A percentile compares a stretch with the other conserved stretches of the same genome.
These are phyloP conservation scores for Suillus luteus DNA, from an alignment of 768 basidiomycete species.

Conservation along the genomic window DNA sequence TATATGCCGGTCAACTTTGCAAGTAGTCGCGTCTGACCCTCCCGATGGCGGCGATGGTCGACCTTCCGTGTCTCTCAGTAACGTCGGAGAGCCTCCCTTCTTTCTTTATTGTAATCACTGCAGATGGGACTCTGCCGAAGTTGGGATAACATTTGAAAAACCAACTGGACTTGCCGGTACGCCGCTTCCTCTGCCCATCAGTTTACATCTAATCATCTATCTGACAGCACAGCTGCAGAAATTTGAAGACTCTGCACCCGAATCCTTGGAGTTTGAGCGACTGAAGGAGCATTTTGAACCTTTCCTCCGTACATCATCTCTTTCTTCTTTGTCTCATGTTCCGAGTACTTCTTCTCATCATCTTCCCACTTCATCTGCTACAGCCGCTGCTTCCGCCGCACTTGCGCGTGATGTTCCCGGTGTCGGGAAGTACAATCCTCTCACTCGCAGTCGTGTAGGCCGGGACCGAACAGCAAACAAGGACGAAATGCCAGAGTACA, in stretches of 20 bases:
- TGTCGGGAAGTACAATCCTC: constrained; percentile 75
- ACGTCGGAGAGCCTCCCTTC: constrained; percentile 85
- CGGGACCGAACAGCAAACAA: constrained; percentile 68
- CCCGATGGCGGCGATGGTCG: constrained; percentile 59
- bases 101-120: constrained; percentile 91
- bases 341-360: constrained; percentile 61
- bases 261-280: constrained; percentile 87
- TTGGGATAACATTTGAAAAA: constrained; percentile 94
- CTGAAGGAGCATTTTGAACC: constrained; percentile 98
- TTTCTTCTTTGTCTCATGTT: constrained; percentile 64
- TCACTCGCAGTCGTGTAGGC: constrained; percentile 45
- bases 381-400: constrained; percentile 87
- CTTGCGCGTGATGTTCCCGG: constrained; percentile 87
- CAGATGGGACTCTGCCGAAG: constrained; percentile 91
- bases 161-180: constrained; percentile 92
- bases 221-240: constrained; percentile 87
- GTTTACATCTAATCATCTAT: constrained; percentile 10
- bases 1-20: constrained; percentile 85
- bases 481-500: constrained; percentile 80
- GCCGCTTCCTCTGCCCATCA: constrained; percentile 21
- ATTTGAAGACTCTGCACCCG: constrained; percentile 82
- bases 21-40: constrained; percentile 89
- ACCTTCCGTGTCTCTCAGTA: constrained; percentile 51
- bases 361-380: constrained; percentile 77
- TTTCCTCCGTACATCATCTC: constrained; percentile 81